phyloP scores from a whole-genome alignment of 805 yeast species.

The Candida adriatica region DNA sequence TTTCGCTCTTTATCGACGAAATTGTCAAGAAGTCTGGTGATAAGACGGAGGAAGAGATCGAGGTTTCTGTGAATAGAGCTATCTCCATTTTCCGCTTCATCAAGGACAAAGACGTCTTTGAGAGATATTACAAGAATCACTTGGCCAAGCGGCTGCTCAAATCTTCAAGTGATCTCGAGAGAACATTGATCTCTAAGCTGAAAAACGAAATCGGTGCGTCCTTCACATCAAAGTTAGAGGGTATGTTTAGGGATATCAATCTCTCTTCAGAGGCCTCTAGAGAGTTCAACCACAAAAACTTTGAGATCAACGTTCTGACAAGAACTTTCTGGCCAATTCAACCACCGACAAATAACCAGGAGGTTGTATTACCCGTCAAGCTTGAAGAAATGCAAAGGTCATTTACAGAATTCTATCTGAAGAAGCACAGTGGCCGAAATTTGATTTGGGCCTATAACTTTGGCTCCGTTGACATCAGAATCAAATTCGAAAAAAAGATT shows the following conservation, averaged over 20 bases:
- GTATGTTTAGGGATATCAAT: constrained; percentile 79
- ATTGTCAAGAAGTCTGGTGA: constrained; percentile 44
- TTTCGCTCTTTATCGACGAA: constrained; percentile 55
- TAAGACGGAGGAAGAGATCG: constrained; percentile 37
- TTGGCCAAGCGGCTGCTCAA: constrained; percentile 71
- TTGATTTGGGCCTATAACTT: constrained; percentile 76
- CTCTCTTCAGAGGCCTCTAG: constrained; percentile 42
- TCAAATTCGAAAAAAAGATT: constrained; percentile 57
- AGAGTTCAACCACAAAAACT: constrained; percentile 34
- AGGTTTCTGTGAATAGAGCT: constrained; percentile 43
- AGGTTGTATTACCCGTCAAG: constrained; percentile 35
- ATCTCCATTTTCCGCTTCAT: constrained; percentile 60
- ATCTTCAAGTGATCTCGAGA: constrained; percentile 56
- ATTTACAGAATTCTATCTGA: constrained; percentile 46
- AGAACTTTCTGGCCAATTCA: constrained; percentile 66
- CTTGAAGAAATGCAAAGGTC: constrained; percentile 34
- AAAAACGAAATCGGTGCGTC: constrained; percentile 75
- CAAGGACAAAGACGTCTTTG: constrained; percentile 81
- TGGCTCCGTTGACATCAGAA: constrained; percentile 76
- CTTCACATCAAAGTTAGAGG: constrained; percentile 72
- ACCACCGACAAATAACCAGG: constrained; percentile 22
- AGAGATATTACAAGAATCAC: constrained; percentile 77
- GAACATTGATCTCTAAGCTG: constrained; percentile 55
- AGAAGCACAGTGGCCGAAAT: constrained; percentile 49
- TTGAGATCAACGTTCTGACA: constrained; percentile 50